Evolutionary conservation across 2,329 filamentous ascomycete genomes (phyloP), one percentile per base, ranked within the genome.

Genomic region (Pseudogymnoascus sp.): DNA sequence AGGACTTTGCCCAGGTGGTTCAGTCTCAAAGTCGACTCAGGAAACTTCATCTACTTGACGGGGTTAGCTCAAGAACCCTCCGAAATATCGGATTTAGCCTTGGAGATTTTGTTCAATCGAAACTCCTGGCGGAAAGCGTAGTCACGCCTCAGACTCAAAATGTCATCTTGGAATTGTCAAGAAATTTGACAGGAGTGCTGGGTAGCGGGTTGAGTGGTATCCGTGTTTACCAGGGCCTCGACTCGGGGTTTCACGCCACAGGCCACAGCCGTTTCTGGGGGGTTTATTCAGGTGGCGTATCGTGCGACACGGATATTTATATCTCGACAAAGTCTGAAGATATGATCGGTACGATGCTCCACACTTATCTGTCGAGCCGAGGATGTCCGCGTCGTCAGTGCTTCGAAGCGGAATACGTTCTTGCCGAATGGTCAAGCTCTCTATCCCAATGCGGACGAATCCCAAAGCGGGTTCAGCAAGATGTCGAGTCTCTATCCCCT

Each of bases 401-500:
- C n/a, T 74, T 72, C 59, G 70, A 74, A 53, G 72, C 71, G 1
- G 78, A 80, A 66, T 68, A 72, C 4, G 70, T 70, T 10, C 68
- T 78, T 43, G 74, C 75, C 1, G 67, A 69, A n/a, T 76, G 72
- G 72, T 73, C 71, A 2, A 68, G 72, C 8, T 69, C 71, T 61
- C 40, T 73, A 14, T 69, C 69, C 10, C n/a, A 40, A 16, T 56
- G 50, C 10, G 66, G 65, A 56, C 16, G 56, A 46, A 61, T 72
- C 7, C 70, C 76, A 5, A 70, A 75, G 14, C 74, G 78, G 12
- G 61, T 79, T 10, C 68, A 76, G 19, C 71, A 76, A 28, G 78
- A 80, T 66, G 73, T 80, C 33, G 73, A 77, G 41, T 67, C 66
- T 19, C 69, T 80, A 3, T 77, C 78, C 4, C 78, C 78, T 0